A percentile compares a stretch with the other conserved stretches of the same genome.
phyloP scores from a whole-genome alignment of 78 protist species.

The Polysphondylium violaceum region DNA sequence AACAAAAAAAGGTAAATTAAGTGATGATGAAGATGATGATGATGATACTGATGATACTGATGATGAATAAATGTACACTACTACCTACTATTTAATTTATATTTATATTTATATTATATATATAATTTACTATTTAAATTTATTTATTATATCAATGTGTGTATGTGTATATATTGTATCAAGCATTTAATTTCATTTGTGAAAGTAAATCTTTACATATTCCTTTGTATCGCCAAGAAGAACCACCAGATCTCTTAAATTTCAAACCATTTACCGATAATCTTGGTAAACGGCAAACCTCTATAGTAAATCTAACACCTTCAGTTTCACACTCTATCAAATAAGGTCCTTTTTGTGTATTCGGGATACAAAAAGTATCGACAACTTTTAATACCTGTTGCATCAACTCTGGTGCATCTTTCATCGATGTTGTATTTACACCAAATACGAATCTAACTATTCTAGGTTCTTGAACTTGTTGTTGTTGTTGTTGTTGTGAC shows the following conservation, averaged over 20 bases:
- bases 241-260: slow-evolving; percentile 79
- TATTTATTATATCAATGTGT: neutral
- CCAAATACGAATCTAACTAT: slow-evolving; percentile 84
- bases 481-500: slow-evolving; percentile 20
- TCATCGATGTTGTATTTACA: slow-evolving; percentile 71
- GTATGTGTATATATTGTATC: too few species aligned
- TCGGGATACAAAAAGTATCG: slow-evolving; percentile 50
- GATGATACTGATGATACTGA: too few species aligned
- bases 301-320: slow-evolving; percentile 72
- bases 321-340: slow-evolving; percentile 68
- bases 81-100: neutral
- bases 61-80: neutral
- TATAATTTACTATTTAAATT: neutral
- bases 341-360: slow-evolving; percentile 60
- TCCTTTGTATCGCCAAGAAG: slow-evolving; percentile 79
- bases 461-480: slow-evolving; percentile 68
- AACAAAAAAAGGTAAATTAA: too few species aligned
- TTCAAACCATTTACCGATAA: slow-evolving; percentile 75
- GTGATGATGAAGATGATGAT: too few species aligned
- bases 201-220: slow-evolving; percentile 76
- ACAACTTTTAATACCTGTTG: slow-evolving; percentile 62
- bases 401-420: slow-evolving; percentile 76
- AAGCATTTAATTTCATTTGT: slow-evolving; percentile 56
- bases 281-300: slow-evolving; percentile 75
- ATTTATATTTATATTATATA: neutral